phyloP scores from a whole-genome alignment of 2,329 filamentous ascomycete genomes.

The Arthrobotrys musiformis region DNA sequence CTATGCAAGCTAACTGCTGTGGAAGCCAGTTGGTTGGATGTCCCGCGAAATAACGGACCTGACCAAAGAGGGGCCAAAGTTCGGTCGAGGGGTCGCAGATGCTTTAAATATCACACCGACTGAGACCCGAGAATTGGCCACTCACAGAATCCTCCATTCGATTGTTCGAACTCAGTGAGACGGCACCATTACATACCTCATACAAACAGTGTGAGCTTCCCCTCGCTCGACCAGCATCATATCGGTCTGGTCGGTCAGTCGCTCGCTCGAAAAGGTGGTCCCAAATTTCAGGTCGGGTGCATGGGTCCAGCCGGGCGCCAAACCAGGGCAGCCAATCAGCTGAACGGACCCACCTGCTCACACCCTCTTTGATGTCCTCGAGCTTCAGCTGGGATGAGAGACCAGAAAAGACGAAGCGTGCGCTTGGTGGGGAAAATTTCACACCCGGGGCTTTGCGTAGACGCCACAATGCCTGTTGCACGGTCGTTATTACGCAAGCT shows the following conservation, averaged over 20 bases:
- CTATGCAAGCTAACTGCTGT: too few species aligned
- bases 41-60: conserved; percentile 20
- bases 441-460: conserved; percentile 27
- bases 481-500: conserved; percentile 9
- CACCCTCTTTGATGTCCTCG: neutral
- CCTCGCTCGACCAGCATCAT: neutral
- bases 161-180: neutral
- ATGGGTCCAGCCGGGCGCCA: conserved; percentile 55
- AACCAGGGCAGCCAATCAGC: conserved; percentile 55
- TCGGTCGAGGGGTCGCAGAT: conserved; percentile 29
- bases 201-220: neutral
- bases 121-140: conserved; percentile 10
- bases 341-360: conserved; percentile 44
- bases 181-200: too few species aligned
- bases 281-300: conserved; percentile 51
- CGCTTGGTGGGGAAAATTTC: conserved; percentile 42
- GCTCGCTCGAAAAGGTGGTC: conserved; percentile 10
- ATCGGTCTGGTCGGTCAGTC: neutral
- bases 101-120: conserved; percentile 48
- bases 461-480: conserved; percentile 27
- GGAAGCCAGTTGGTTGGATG: neutral
- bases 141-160: neutral
- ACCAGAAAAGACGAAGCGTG: conserved; percentile 5
- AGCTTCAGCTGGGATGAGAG: conserved; percentile 16
- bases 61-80: conserved; percentile 8